phyloP scores from a whole-genome alignment of 1,139 yeast genomes.

The Lodderomyces orthopsilosis region DNA sequence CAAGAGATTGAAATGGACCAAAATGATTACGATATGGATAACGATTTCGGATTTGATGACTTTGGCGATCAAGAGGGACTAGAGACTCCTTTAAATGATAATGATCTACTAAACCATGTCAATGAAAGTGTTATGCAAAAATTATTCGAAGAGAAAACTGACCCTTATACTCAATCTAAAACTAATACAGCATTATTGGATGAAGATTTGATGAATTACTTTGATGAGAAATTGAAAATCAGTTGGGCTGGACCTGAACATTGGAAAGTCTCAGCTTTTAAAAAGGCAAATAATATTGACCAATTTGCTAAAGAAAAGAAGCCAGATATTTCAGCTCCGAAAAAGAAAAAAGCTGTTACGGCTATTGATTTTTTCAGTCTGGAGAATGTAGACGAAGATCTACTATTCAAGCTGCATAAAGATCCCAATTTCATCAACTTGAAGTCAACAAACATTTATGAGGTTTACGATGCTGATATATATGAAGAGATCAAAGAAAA shows the following conservation, averaged over 20 bases:
- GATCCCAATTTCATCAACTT: constrained; percentile 25
- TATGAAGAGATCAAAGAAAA: constrained; percentile 25
- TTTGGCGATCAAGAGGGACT: constrained; percentile 19
- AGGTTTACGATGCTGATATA: not conserved
- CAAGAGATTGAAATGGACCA: constrained; percentile 6
- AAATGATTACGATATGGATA: constrained; percentile 23
- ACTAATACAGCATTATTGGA: constrained; percentile 46
- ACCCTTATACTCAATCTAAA: constrained; percentile 16
- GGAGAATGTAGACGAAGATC: constrained; percentile 35
- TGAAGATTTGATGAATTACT: constrained; percentile 72
- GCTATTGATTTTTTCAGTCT: constrained; percentile 51
- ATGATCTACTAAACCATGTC: constrained; percentile 18
- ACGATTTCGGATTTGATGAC: constrained; percentile 30
- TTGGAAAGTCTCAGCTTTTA: constrained; percentile 78
- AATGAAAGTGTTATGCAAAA: constrained; percentile 26
- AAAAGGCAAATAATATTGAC: constrained; percentile 20
- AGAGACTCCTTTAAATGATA: constrained; percentile 17
- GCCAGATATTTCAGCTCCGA: constrained; percentile 8
- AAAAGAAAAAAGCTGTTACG: constrained; percentile 29
- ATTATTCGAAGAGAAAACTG: constrained; percentile 19
- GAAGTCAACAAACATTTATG: constrained; percentile 21
- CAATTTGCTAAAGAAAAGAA: constrained; percentile 12
- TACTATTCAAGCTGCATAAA: constrained; percentile 50
- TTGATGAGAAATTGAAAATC: constrained; percentile 64
- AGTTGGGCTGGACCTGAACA: constrained; percentile 94